Base-by-base conservation (phyloP, 176 grass and related monocot genomes). In the Tuctoria greenei region DNA sequence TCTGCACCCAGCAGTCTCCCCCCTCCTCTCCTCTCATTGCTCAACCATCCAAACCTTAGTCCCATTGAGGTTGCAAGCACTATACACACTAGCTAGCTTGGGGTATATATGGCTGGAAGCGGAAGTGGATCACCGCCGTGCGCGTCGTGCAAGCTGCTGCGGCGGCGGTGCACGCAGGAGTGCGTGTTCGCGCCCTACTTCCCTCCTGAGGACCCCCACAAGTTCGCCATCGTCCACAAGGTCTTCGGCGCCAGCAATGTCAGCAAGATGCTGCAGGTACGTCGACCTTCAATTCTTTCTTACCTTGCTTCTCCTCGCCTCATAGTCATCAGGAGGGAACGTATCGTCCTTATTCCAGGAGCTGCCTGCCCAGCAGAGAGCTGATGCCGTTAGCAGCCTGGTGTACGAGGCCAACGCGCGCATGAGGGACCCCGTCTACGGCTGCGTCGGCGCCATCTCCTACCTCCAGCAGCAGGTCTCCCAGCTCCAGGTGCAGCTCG, bases 221-320 rank as follows among this genome's bases (percentile, higher is more conserved):
- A 79, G 40, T 97, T 97, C 35, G 90, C 81, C 40, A 89, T 86
- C 12, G 93, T 97, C 8, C 93, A 97, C 70, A 86, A 80, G 52
- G 85, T 97, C 41, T 97, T 97, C 38, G 90, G 93, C 43, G 90
- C 93, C 60, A 93, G 90, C 90, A 97, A 97, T 54, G 83, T 97
- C 47, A 87, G 90, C 90, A 97, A 91, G 88, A 97, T 97, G 90
- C 87, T 97, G 14, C 89, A 92, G 57, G 89, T 88, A 36, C 34
- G 18, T 16, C 28, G 18, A 16, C 16, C n/a, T n/a, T 31, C 31
- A 3, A 3, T 31, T 31, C 31, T 31, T 18, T 57, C 1, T 23
- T 4, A 14, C 1, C 38, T 12, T 35, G 50, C 50, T 52, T 47
- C 45, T 47, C 4, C 45, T 47, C 45, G n/a, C n/a, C n/a, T n/a